A percentile compares a stretch with the other conserved stretches of the same genome.
Evolutionary conservation across 306 rosid genomes (phyloP).

Genomic region (Astragalus membranaceus): DNA sequence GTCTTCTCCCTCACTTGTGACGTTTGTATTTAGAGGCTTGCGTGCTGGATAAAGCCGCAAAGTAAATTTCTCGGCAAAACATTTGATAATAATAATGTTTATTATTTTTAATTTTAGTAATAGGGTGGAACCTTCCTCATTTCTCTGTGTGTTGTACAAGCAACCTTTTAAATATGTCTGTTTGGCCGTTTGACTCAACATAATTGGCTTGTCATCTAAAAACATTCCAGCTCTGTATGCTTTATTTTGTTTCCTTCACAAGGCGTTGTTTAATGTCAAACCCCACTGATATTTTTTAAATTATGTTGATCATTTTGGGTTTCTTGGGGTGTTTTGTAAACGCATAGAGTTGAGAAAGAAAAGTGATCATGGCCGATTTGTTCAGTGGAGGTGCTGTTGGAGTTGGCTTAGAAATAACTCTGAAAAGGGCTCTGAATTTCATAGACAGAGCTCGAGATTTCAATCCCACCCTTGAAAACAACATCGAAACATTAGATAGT

Average conservation of each 20-base stretch:
- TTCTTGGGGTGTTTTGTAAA: background rate
- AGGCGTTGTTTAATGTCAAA: too few relatives aligned
- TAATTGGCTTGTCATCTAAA: background rate
- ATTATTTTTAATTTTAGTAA: too few relatives aligned
- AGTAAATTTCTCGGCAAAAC: background rate
- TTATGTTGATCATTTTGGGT: background rate
- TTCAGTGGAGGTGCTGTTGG: constrained; percentile 10
- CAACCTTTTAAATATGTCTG: background rate
- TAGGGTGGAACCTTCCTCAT: too few relatives aligned
- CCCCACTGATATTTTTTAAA: too few relatives aligned
- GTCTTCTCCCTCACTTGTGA: too few relatives aligned
- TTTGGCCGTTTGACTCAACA: background rate
- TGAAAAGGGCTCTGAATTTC: background rate
- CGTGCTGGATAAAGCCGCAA: background rate
- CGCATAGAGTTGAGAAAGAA: background rate
- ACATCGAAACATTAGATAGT: background rate
- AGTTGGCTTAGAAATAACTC: background rate
- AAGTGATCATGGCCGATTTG: background rate
- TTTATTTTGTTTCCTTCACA: too few relatives aligned
- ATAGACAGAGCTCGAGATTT: constrained; percentile 11
- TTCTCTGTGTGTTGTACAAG: too few relatives aligned
- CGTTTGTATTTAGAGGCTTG: too few relatives aligned
- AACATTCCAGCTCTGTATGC: too few relatives aligned
- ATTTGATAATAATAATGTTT: background rate
- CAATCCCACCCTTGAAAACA: background rate